Evolutionary conservation across 495 filamentous ascomycete genomes (phyloP), one percentile per base, ranked within the genome.

Genomic region (Trypethelium eluteriae): DNA sequence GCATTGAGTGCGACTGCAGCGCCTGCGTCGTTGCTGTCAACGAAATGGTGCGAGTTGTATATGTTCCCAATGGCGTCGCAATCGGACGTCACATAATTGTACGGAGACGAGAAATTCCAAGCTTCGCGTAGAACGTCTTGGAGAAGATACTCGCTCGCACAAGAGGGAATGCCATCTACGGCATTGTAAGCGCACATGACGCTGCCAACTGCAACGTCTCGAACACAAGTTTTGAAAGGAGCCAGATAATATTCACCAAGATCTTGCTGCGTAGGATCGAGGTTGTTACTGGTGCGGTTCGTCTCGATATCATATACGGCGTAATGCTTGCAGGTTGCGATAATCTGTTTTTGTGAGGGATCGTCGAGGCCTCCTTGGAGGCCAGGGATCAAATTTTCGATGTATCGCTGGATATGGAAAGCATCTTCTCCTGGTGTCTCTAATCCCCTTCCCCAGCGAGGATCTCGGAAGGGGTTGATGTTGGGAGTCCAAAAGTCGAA

Each of bases 381-480:
- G 38, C 85, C 86, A 3, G 78, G 80, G 66, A 88, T 83, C 68
- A 88, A 79, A 49, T 84, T 81, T 50, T 81, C 81, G 0, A 84
- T 83, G 63, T 87, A 88, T 0, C 79, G 79, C 36, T 79, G 78
- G 3, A 86, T 76, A 65, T 79, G 81, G 71, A 81, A 83, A 0
- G 82, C 77, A 68, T 88, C 85, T 70, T 88, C 85, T 36, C 84
- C 84, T 0, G 86, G 84, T 0, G 85, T 86, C 68, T 89, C 86
- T 61, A 79, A 81, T 2, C 84, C 84, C n/a, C 84, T 75, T 7
- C 84, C 84, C 84, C 84, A 53, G 11, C 49, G 49, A 25, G 49
- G 81, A 50, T 81, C 79, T 41, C 73, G 74, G 49, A 69, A 72
- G 5, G 71, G 66, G 41, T 76, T 76, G 64, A 76, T 71, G 53